A percentile compares a stretch with the other conserved stretches of the same genome.
Evolutionary conservation across 345 rosid genomes (phyloP).

Genomic region (Triadica sebifera): DNA sequence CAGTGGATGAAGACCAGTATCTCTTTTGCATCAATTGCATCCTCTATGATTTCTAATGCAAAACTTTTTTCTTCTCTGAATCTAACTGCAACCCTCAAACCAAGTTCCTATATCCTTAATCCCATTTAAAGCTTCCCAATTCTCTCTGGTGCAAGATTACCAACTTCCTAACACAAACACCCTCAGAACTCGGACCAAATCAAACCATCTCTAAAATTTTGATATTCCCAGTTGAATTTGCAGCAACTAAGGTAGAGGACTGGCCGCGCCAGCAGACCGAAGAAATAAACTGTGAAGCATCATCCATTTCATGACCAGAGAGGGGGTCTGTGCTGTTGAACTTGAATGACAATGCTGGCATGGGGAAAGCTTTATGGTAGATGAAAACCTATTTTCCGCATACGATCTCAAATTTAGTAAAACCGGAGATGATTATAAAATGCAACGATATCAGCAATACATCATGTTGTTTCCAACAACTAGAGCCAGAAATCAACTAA

Average conservation of each 20-base stretch:
- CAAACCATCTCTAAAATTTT: conserved; percentile 85
- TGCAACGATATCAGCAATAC: too few species aligned
- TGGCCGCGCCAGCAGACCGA: conserved; percentile 87
- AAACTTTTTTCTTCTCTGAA: conserved; percentile 25
- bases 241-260: conserved; percentile 74
- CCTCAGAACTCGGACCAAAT: neutral
- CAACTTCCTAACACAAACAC: neutral
- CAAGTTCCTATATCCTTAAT: conserved; percentile 17
- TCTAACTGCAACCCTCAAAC: neutral
- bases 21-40: conserved; percentile 15
- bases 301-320: conserved; percentile 64
- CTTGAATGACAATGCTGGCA: conserved; percentile 87
- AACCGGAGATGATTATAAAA: neutral
- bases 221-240: conserved; percentile 88
- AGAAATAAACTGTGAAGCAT: conserved; percentile 69
- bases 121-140: neutral
- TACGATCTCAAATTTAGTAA: neutral
- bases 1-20: conserved; percentile 13
- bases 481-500: too few species aligned
- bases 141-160: conserved; percentile 14
- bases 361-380: conserved; percentile 95
- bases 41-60: conserved; percentile 33
- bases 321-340: conserved; percentile 54
- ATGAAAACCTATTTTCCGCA: conserved; percentile 61
- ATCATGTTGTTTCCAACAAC: too few species aligned